A percentile compares a stretch with the other conserved stretches of the same genome.
Evolutionary conservation across 179 eudicot species (phyloP).

Genomic region (Beta lomatogona): DNA sequence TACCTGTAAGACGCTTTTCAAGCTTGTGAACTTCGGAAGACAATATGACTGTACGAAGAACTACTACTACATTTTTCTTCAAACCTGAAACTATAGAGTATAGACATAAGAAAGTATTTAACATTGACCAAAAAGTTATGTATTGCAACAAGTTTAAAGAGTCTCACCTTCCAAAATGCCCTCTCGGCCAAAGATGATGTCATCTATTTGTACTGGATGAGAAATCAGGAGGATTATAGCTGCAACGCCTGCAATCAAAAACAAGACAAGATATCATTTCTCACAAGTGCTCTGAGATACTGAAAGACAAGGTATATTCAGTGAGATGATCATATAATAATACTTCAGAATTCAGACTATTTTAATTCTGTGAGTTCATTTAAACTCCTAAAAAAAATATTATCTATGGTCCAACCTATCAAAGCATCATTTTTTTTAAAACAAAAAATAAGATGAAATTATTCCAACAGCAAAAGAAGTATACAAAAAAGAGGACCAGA

Average conservation of each 20-base stretch:
- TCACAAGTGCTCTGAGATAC: neutral
- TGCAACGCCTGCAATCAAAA: conserved; percentile 52
- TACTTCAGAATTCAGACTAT: neutral
- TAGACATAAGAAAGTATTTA: conserved; percentile 11
- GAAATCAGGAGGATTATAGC: conserved; percentile 64
- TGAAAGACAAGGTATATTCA: neutral
- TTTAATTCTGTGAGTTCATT: neutral
- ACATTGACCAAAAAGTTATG: conserved; percentile 11
- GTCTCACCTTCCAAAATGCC: conserved; percentile 66
- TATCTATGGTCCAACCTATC: neutral
- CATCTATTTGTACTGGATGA: conserved; percentile 55
- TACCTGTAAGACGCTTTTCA: conserved; percentile 68
- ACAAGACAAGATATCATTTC: neutral
- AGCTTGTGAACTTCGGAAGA: conserved; percentile 64
- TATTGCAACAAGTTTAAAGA: conserved; percentile 4
- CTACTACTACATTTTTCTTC: conserved; percentile 56
- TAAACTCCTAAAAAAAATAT: neutral
- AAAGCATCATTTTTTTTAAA: neutral
- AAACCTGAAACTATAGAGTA: conserved; percentile 48
- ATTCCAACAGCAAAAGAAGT: neutral
- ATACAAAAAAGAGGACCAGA: neutral
- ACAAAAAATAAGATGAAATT: neutral
- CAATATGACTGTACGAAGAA: conserved; percentile 53
- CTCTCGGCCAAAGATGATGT: conserved; percentile 48
- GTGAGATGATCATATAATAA: neutral